Evolutionary conservation across 108 stramenopile species (phyloP).

Genomic region (Stephanodiscus minutulus): DNA sequence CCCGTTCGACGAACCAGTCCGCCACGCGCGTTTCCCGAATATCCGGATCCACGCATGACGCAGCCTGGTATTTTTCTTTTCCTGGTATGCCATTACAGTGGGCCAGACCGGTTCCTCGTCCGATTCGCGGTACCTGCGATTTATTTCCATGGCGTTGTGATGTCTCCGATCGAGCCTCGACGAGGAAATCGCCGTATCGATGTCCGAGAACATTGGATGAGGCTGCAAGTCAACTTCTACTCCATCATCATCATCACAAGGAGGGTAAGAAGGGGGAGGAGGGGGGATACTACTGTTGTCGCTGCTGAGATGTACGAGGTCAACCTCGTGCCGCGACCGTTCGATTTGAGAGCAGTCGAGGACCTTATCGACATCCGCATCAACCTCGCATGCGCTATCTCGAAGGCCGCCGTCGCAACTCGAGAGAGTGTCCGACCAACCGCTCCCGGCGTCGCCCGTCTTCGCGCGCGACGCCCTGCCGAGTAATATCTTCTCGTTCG

Average conservation of each 20-base stretch:
- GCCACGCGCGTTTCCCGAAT: constrained; percentile 2
- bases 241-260: no score
- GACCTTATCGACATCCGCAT: no score
- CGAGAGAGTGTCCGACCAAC: not conserved
- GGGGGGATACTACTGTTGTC: no score
- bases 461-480: no score
- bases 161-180: constrained; percentile 19
- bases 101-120: not conserved
- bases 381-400: no score
- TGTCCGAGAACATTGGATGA: not conserved
- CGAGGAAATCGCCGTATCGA: not conserved
- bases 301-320: no score
- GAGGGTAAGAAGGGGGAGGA: no score
- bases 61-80: constrained; percentile 20
- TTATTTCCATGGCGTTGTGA: constrained; percentile 14
- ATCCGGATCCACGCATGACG: constrained; percentile 6
- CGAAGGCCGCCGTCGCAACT: not conserved
- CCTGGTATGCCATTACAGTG: constrained; percentile 17
- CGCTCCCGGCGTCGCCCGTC: not conserved
- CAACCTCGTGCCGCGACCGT: no score
- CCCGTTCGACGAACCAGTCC: constrained; percentile 12
- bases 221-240: no score
- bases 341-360: no score
- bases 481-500: not conserved
- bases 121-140: constrained; percentile 11